Evolutionary conservation across 169 alveolate species (phyloP), one percentile per base, ranked within the genome.

Genomic region (Plasmodium vivax): DNA sequence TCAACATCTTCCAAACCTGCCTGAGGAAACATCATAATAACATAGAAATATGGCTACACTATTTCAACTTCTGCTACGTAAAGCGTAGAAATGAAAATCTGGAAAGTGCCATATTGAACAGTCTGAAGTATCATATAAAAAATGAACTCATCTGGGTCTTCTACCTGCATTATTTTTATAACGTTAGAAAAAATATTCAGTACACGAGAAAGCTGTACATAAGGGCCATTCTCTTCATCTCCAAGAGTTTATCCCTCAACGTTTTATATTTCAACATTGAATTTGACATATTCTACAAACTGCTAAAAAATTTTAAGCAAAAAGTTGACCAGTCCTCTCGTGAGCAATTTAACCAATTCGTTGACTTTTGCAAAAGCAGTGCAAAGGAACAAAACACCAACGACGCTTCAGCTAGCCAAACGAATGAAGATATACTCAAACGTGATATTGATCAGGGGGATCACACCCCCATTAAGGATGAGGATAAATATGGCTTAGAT

Each of bases 111-210:
- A 90, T 90, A 82, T 79, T 90, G 43, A 68, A 58, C 36, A 51
- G 90, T 27, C 27, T 90, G 47, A 90, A 90, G 51, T 79, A 79
- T 43, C 90, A 90, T 90, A 79, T 82, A 62, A 68, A 68, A 23
- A 90, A 90, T 90, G 94, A 90, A 81, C 51, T 81, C 32, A 80
- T 79, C 58, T 90, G 94, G 94, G 36, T 62, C 54, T 32, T 80
- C 83, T 79, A 82, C 56, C 56, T 90, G 19, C 56, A 68, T 19
- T 90, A 81, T 90, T 90, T 90, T 71, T 90, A 81, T 82, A 81
- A 68, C 72, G 32, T 81, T 30, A 80, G 80, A 72, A 82, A 90
- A 81, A 81, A 82, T 82, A 90, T 90, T 41, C 34, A 45, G 10
- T 81, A 90, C 58, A 81, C 92, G 36, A 62, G 94, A n/a, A 79